Base-by-base conservation (phyloP, 2,329 filamentous ascomycete genomes). In the Tolypocladium amazonense region DNA sequence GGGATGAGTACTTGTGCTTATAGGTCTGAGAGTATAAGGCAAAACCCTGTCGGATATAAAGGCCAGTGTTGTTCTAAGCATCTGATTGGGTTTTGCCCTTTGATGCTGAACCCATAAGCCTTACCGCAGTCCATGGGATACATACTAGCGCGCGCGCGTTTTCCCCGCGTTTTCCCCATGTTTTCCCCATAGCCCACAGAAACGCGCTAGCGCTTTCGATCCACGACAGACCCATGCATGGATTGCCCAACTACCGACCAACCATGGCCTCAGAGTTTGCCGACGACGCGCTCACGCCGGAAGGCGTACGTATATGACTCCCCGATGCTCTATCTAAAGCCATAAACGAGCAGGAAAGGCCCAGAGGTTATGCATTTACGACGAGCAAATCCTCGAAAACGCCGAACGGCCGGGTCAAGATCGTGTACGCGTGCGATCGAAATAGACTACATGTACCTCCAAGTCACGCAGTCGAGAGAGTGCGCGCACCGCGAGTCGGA, bases 311-410 rank as follows among this genome's bases (percentile, higher is more conserved):
- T 43, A n/a, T 43, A 43, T 7, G 39, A 43, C 18, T 43, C 39
- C 18, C 39, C 18, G 56, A 52, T 25, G n/a, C 35, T 52, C 30
- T 52, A 8, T 33, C 20, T 3, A 33, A 33, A 20, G 47, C 47
- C 8, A 52, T 52, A 7, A 64, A 65, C 58, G 53, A 58, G 15
- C 62, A 56, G 62, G 62, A 61, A 25, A 56, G 52, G 35, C 52
- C 57, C 47, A 20, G 58, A 52, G 60, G 63, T 18, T 65, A 65
- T 61, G 60, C 57, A 15, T 65, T 65, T 30, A 61, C 43, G 7
- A 65, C 60, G 11, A 58, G 63, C 2, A 62, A 61, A 45, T 63
- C 63, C 38, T 43, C 23, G 1, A 65, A 59, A 41, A 62, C 45
- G 11, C 47, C 38, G 30, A 65, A 56, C 37, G 62, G 63, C 27